phyloP scores from a whole-genome alignment of 1,139 yeast genomes.

The Suhomyces bokatorum region DNA sequence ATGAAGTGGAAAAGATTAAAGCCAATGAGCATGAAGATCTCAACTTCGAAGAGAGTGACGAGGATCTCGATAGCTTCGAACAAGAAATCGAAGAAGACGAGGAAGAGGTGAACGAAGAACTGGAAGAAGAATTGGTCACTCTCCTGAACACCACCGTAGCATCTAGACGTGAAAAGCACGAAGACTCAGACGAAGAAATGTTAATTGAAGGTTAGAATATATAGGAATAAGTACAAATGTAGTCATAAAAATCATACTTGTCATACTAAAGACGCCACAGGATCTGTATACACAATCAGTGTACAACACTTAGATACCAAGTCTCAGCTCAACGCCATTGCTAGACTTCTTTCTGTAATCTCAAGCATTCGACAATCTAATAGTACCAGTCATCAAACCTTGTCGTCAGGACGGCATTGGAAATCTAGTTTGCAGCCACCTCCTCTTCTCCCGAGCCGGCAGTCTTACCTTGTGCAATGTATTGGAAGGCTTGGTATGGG shows the following conservation, averaged over 20 bases:
- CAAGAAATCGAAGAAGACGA: conserved; percentile 16
- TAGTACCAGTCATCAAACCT: too few species aligned
- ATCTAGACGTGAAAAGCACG: conserved; percentile 8
- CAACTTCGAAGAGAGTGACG: conserved; percentile 13
- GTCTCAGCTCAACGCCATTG: too few species aligned
- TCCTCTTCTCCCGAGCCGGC: conserved; percentile 5
- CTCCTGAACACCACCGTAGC: background rate
- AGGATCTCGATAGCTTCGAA: conserved; percentile 13
- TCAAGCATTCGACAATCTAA: too few species aligned
- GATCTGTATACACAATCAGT: too few species aligned
- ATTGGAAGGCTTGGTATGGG: conserved; percentile 52
- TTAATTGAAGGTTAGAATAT: conserved; percentile 16
- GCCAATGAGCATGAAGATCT: conserved; percentile 15
- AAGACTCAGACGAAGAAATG: conserved; percentile 15
- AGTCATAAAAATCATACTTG: conserved; percentile 3
- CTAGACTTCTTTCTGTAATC: too few species aligned
- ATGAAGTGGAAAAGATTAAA: conserved; percentile 13
- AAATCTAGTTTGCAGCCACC: background rate
- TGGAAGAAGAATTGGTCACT: conserved; percentile 10
- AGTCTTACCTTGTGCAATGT: conserved; percentile 54
- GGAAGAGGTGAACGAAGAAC: conserved; percentile 11
- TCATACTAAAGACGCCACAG: too few species aligned
- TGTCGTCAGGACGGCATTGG: background rate
- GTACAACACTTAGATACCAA: too few species aligned
- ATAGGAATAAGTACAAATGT: conserved; percentile 5